Percentiles rank a stretch among this genome's conserved stretches.
These are phyloP conservation scores for Nectriaceae sp. DNA, from an alignment of 2,329 filamentous ascomycete genomes.

Conservation along the genomic window DNA sequence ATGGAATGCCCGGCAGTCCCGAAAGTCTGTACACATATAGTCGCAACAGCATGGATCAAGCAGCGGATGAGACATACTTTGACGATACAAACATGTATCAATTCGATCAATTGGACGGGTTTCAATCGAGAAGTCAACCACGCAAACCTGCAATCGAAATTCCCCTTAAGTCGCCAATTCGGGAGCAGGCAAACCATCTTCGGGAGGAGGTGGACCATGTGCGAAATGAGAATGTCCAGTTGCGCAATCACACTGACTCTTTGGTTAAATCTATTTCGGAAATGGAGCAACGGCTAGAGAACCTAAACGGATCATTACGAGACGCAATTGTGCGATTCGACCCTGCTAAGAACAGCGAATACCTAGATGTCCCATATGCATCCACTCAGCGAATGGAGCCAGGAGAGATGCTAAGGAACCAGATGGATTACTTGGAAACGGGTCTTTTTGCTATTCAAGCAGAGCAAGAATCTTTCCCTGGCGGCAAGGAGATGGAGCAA, in stretches of 20 bases:
- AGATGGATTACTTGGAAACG: slow-evolving; percentile 72
- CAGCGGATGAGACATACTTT: slow-evolving; percentile 64
- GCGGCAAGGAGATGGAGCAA: slow-evolving; percentile 44
- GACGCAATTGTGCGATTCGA: slow-evolving; percentile 67
- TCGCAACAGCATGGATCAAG: slow-evolving; percentile 57
- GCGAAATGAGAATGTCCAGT: slow-evolving; percentile 46
- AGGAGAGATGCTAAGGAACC: slow-evolving; percentile 50
- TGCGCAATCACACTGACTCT: slow-evolving; percentile 35
- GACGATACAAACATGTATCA: slow-evolving; percentile 77
- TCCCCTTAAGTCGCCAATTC: slow-evolving; percentile 57
- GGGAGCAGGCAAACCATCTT: slow-evolving; percentile 54
- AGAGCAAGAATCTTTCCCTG: slow-evolving; percentile 50
- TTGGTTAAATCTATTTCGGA: slow-evolving; percentile 54
- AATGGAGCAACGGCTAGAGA: slow-evolving; percentile 67
- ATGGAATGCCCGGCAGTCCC: slow-evolving; percentile 71
- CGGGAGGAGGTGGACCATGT: slow-evolving; percentile 49
- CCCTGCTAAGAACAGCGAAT: slow-evolving; percentile 53
- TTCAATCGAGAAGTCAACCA: slow-evolving; percentile 26
- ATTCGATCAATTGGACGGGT: slow-evolving; percentile 63
- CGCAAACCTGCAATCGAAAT: slow-evolving; percentile 55
- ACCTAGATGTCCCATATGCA: slow-evolving; percentile 43
- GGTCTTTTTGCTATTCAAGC: slow-evolving; percentile 62
- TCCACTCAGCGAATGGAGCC: slow-evolving; percentile 37
- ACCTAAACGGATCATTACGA: slow-evolving; percentile 66
- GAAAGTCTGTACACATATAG: slow-evolving; percentile 74